Conservation (phyloP, 371 early-diverging fungal genomes). For the Actinomortierella ambigua region DNA sequence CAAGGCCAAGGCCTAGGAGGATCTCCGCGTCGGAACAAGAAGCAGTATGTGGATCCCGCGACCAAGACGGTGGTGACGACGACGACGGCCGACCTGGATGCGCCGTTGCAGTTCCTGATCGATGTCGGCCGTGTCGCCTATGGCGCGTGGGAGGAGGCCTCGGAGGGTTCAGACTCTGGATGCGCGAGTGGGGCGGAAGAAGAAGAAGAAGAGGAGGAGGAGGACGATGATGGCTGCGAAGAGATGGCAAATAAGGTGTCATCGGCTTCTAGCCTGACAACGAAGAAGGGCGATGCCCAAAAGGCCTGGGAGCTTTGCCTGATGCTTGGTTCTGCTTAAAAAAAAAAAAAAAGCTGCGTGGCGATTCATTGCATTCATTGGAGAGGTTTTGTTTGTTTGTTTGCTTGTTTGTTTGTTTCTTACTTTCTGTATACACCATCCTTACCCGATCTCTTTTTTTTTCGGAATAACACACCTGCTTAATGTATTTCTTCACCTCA, state of each 20-base stretch:
- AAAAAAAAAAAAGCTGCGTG: no score
- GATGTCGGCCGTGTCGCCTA: slow-evolving; percentile 38
- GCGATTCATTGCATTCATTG: no score
- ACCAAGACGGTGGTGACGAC: neutral
- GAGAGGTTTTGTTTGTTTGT: no score
- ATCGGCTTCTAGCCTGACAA: neutral
- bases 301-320: slow-evolving; percentile 44
- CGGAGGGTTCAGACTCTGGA: slow-evolving; percentile 44
- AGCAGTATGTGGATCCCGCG: no score
- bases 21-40: no score
- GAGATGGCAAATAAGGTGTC: neutral
- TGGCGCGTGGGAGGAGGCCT: slow-evolving; percentile 44
- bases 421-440: no score
- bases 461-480: no score
- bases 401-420: no score
- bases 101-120: slow-evolving; percentile 34
- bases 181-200: slow-evolving; percentile 39
- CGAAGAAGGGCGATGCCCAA: slow-evolving; percentile 42
- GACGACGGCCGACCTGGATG: slow-evolving; percentile 24
- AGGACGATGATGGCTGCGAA: neutral
- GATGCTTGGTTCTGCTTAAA: slow-evolving; percentile 2
- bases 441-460: no score
- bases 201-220: slow-evolving; percentile 8
- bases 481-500: no score
- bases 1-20: no score